phyloP scores from a whole-genome alignment of 2,329 filamentous ascomycete genomes.

The Drechslerella coelobrocha region DNA sequence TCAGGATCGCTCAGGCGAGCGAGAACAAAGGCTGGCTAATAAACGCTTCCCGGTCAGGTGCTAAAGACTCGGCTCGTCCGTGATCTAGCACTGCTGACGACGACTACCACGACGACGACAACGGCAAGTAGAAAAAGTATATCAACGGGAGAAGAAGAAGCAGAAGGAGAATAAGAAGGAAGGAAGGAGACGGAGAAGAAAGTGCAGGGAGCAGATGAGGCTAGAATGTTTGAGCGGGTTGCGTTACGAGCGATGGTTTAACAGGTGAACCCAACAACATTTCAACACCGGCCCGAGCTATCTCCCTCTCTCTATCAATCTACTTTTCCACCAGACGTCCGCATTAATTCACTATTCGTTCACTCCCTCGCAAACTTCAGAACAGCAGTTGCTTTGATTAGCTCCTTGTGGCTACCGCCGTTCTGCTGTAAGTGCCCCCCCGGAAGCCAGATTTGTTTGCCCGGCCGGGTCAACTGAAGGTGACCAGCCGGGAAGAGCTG shows the following conservation, averaged over 20 bases:
- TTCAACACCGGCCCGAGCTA: no score
- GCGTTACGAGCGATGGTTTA: neutral
- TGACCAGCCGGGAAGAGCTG: neutral
- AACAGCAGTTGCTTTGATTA: no score
- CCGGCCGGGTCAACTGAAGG: neutral
- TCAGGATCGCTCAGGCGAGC: neutral
- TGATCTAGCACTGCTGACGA: neutral
- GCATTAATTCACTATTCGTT: neutral
- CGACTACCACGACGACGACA: conserved; percentile 1
- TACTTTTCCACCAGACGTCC: no score
- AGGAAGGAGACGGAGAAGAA: neutral
- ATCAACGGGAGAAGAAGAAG: conserved; percentile 3
- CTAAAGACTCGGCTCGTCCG: neutral
- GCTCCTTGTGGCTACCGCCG: no score
- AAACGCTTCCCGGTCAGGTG: conserved; percentile 12
- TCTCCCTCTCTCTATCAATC: no score
- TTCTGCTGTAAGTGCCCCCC: neutral
- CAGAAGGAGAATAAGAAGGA: neutral
- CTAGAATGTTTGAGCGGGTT: conserved; percentile 1
- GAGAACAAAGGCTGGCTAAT: neutral
- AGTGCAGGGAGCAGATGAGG: neutral
- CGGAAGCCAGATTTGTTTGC: conserved; percentile 3
- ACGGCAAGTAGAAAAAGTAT: conserved; percentile 24
- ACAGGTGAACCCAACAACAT: neutral
- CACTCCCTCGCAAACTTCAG: no score